These are phyloP conservation scores for Pterula multifida DNA, from an alignment of 1,284 basidiomycete species.

Conservation along the genomic window DNA sequence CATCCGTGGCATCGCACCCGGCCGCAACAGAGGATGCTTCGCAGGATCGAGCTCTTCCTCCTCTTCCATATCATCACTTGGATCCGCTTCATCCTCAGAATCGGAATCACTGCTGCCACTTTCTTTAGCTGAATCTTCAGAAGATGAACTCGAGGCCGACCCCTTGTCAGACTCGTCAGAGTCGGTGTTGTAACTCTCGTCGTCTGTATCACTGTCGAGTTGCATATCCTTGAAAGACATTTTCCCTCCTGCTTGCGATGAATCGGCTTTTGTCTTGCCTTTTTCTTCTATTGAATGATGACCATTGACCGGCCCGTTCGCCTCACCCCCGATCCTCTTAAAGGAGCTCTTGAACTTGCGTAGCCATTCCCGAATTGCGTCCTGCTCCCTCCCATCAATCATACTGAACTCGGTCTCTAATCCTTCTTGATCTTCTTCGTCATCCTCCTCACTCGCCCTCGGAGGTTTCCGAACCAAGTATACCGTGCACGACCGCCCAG, in stretches of 20 bases:
- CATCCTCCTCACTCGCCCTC: constrained; percentile 17
- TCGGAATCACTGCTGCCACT: background rate
- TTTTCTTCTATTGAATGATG: background rate
- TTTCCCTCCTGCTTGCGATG: background rate
- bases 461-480: constrained; percentile 34
- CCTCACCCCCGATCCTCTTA: background rate
- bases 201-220: constrained; percentile 4
- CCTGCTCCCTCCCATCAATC: constrained; percentile 58
- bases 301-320: background rate
- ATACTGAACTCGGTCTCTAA: constrained; percentile 53
- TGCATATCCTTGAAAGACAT: background rate
- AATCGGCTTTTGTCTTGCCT: background rate
- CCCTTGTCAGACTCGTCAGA: constrained; percentile 12
- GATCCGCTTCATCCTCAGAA: constrained; percentile 12
- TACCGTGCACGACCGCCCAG: constrained; percentile 56
- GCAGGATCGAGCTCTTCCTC: constrained; percentile 35
- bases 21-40: constrained; percentile 49
- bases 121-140: constrained; percentile 8
- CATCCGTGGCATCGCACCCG: constrained; percentile 58
- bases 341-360: constrained; percentile 16
- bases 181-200: constrained; percentile 17
- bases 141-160: constrained; percentile 4
- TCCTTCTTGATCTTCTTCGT: constrained; percentile 9
- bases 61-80: constrained; percentile 20
- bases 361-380: constrained; percentile 54